phyloP scores from a whole-genome alignment of 495 filamentous ascomycete species.

The Collariella sp. region DNA sequence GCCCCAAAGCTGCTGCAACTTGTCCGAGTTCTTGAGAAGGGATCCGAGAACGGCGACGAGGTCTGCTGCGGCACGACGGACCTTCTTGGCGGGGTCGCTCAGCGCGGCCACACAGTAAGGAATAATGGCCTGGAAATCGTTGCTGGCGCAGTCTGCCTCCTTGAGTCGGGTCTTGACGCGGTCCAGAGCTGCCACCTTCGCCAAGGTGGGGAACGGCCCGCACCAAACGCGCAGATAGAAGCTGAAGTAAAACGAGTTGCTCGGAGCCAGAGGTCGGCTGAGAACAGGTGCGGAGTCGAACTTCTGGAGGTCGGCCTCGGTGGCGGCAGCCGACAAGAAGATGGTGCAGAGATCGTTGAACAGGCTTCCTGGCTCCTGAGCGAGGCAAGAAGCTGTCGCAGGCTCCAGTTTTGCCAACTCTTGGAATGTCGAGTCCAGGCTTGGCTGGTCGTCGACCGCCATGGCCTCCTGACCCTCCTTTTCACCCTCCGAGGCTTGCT shows the following conservation, averaged over 20 bases:
- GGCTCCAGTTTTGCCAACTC: conserved; percentile 32
- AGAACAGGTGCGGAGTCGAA: conserved; percentile 55
- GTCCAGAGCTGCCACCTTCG: conserved; percentile 58
- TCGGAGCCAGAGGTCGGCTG: conserved; percentile 43
- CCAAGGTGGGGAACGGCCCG: conserved; percentile 55
- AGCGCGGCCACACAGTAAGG: conserved; percentile 70
- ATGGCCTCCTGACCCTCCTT: conserved; percentile 41
- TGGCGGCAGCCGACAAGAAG: conserved; percentile 51
- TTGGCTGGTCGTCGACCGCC: conserved; percentile 7
- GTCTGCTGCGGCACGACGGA: conserved; percentile 65
- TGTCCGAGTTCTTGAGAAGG: conserved; percentile 15
- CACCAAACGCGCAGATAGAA: conserved; percentile 73
- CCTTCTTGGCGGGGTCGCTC: conserved; percentile 59
- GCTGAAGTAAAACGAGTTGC: conserved; percentile 59
- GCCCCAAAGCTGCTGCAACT: conserved; percentile 25
- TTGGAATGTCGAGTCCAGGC: conserved; percentile 18
- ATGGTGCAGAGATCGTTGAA: conserved; percentile 53
- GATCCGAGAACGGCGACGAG: conserved; percentile 43
- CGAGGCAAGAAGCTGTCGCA: conserved; percentile 40
- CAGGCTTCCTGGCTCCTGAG: conserved; percentile 30
- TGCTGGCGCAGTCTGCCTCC: conserved; percentile 34
- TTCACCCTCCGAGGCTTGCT: conserved; percentile 40
- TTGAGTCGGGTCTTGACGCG: conserved; percentile 47
- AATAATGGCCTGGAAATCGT: conserved; percentile 67
- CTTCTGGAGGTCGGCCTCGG: conserved; percentile 40